Percentiles rank a stretch among this genome's conserved stretches.
Conservation (phyloP, 2,329 filamentous ascomycete species). For the Dendryphion nanum region DNA sequence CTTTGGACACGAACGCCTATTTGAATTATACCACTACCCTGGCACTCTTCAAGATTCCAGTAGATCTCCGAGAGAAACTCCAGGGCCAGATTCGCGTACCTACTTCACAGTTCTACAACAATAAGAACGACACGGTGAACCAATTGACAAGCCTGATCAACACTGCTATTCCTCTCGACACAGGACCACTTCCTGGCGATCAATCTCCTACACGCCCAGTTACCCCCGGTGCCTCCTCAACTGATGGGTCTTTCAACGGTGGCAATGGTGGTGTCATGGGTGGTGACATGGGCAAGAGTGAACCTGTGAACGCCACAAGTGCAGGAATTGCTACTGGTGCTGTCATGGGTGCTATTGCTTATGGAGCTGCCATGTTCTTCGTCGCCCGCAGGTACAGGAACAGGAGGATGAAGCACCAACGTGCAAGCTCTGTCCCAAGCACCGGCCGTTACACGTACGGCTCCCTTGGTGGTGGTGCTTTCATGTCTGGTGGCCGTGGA, state of each 20-base stretch:
- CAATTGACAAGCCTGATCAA: conserved; percentile 81
- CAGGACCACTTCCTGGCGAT: conserved; percentile 44
- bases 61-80: conserved; percentile 54
- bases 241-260: conserved; percentile 40
- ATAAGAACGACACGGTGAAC: conserved; percentile 62
- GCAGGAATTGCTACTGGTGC: conserved; percentile 73
- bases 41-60: conserved; percentile 54
- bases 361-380: conserved; percentile 92
- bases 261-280: conserved; percentile 52
- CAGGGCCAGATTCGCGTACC: conserved; percentile 68
- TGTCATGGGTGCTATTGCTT: conserved; percentile 76
- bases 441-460: conserved; percentile 54
- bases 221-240: conserved; percentile 35
- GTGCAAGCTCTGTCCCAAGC: conserved; percentile 73
- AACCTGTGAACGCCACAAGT: conserved; percentile 63
- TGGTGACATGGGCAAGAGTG: conserved; percentile 51
- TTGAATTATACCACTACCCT: conserved; percentile 81
- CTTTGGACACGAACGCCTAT: conserved; percentile 67
- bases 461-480: conserved; percentile 42
- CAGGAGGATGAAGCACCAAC: conserved; percentile 74
- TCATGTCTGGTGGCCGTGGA: conserved; percentile 46
- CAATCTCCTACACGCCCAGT: conserved; percentile 42
- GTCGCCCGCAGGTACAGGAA: conserved; percentile 87
- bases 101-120: conserved; percentile 72
- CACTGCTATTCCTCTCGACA: conserved; percentile 70